A percentile compares a stretch with the other conserved stretches of the same genome.
These are phyloP conservation scores for Phytophthora pluvialis DNA, from an alignment of 352 stramenopile species.

Conservation along the genomic window DNA sequence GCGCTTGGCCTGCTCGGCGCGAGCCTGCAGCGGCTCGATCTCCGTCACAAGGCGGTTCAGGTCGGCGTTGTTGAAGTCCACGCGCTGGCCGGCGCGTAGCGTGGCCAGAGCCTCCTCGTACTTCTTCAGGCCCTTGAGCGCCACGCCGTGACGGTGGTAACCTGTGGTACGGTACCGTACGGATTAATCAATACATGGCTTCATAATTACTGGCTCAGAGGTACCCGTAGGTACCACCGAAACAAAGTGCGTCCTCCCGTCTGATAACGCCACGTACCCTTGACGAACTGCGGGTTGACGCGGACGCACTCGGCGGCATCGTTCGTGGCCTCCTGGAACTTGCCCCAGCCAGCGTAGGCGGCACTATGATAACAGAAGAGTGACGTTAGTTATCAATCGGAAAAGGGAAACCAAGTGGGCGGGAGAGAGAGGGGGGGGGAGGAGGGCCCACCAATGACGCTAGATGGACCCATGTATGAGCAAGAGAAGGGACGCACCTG, in stretches of 20 bases:
- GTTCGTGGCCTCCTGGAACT: constrained; percentile 85
- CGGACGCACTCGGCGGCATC: constrained; percentile 91
- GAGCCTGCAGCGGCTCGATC: constrained; percentile 81
- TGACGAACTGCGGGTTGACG: constrained; percentile 94
- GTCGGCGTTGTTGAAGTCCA: constrained; percentile 89
- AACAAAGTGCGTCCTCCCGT: constrained; percentile 7
- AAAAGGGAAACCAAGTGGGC: neutral
- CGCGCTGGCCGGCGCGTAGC: constrained; percentile 71
- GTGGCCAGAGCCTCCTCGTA: constrained; percentile 82
- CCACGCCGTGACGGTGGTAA: constrained; percentile 95
- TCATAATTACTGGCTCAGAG: constrained; percentile 8
- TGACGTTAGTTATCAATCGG: constrained; percentile 5
- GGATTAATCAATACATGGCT: constrained; percentile 22
- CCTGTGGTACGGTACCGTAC: constrained; percentile 34
- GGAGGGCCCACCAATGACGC: neutral
- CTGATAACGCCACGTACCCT: constrained; percentile 53
- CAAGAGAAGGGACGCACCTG: constrained; percentile 44
- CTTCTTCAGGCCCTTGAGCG: constrained; percentile 88
- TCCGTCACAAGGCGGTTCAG: constrained; percentile 82
- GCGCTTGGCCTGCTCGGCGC: constrained; percentile 67
- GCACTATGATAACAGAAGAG: constrained; percentile 45
- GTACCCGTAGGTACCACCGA: neutral
- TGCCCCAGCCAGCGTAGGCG: constrained; percentile 64
- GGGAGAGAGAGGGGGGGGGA: neutral
- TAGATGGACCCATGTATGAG: constrained; percentile 2